A percentile compares a stretch with the other conserved stretches of the same genome.
Conservation (phyloP, 1,284 basidiomycete genomes). For the Melampsora larici-populina region DNA sequence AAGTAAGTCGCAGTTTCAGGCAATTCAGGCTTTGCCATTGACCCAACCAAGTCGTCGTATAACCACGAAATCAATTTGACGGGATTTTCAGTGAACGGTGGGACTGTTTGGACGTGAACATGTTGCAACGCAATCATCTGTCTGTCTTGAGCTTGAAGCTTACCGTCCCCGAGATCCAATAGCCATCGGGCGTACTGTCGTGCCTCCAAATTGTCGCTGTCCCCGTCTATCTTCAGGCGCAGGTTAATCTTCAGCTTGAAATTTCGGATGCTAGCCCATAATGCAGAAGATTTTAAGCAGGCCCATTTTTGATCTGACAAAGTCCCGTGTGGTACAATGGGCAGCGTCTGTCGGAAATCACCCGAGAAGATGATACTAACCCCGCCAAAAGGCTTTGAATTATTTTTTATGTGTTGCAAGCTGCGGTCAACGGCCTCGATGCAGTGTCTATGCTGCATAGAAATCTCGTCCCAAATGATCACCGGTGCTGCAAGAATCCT, state of each 20-base stretch:
- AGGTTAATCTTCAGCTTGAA: not conserved
- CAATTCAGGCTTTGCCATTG: no score
- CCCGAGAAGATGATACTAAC: slow-evolving; percentile 1
- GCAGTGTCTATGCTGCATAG: slow-evolving; percentile 2
- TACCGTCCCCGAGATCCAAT: not conserved
- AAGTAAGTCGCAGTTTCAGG: no score
- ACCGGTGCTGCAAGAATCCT: not conserved
- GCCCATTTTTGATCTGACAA: no score
- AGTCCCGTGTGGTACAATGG: not conserved
- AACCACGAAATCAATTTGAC: no score
- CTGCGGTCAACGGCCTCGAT: slow-evolving; percentile 25
- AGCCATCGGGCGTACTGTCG: not conserved
- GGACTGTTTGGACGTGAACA: no score
- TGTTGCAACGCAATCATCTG: no score
- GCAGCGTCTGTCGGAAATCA: slow-evolving; percentile 7
- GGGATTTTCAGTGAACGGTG: no score
- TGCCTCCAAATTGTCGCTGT: not conserved
- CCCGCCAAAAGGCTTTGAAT: not conserved
- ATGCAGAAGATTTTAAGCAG: no score
- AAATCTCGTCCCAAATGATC: no score
- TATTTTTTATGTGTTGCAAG: not conserved
- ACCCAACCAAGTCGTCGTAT: no score
- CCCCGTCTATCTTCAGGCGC: not conserved
- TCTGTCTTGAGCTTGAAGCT: not conserved
- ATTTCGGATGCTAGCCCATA: no score